phyloP scores from a whole-genome alignment of 352 stramenopile species.

The Globisporangium cystogenes region DNA sequence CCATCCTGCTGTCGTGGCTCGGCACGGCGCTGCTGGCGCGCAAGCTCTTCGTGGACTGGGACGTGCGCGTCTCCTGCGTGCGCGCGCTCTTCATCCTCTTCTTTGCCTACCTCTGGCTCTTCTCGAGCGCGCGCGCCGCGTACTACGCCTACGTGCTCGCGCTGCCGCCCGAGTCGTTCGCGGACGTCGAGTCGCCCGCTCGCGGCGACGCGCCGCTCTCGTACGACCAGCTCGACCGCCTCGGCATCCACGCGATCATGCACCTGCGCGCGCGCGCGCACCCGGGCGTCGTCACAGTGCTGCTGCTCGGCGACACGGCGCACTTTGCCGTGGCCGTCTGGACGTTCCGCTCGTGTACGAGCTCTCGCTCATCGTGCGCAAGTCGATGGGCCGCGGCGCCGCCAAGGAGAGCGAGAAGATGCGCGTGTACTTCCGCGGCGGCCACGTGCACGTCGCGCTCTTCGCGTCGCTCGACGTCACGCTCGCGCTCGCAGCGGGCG shows the following conservation, averaged over 20 bases:
- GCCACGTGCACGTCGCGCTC: constrained; percentile 23
- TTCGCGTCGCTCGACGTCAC: constrained; percentile 21
- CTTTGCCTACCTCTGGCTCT: constrained; percentile 27
- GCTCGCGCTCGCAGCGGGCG: constrained; percentile 15
- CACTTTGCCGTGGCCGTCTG: constrained; percentile 45
- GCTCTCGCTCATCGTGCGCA: constrained; percentile 44
- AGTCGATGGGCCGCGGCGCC: constrained; percentile 53
- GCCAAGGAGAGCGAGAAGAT: constrained; percentile 31
- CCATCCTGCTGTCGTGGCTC: constrained; percentile 16
- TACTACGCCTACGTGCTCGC: constrained; percentile 20
- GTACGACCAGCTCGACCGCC: constrained; percentile 34
- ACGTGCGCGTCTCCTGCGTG: constrained; percentile 31
- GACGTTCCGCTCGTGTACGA: constrained; percentile 60
- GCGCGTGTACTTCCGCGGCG: constrained; percentile 33
- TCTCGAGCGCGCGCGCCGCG: constrained; percentile 11
- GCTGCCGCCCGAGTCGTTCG: constrained; percentile 22
- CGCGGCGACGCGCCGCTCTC: constrained; percentile 23
- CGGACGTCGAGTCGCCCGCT: too few species aligned
- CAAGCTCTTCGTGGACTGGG: too few species aligned
- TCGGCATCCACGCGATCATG: constrained; percentile 38
- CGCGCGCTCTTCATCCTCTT: constrained; percentile 32
- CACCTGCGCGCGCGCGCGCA: constrained; percentile 21
- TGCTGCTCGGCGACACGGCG: constrained; percentile 42
- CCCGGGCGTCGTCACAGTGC: constrained; percentile 22
- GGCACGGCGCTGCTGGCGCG: too few species aligned